These are phyloP conservation scores for Boletus semigastroideus DNA, from an alignment of 1,284 basidiomycete genomes.

Conservation along the genomic window DNA sequence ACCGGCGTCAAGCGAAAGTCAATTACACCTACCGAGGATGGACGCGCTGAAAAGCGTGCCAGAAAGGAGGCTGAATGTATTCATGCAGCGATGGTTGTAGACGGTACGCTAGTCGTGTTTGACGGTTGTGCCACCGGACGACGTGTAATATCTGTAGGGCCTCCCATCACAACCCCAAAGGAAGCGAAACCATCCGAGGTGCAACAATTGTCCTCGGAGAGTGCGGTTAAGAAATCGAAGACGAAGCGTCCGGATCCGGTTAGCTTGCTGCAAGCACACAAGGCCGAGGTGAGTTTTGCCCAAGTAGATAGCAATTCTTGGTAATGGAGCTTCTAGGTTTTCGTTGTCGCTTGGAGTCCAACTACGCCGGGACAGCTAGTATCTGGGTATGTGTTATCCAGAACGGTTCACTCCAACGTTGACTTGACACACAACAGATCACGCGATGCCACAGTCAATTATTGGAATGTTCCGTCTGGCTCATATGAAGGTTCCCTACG, in stretches of 20 bases:
- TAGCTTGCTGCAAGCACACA: conserved; percentile 55
- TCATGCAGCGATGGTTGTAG: conserved; percentile 34
- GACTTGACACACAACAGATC: conserved; percentile 46
- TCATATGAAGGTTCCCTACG: conserved; percentile 30
- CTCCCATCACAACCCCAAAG: conserved; percentile 19
- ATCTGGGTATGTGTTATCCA: conserved; percentile 56
- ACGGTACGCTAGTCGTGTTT: conserved; percentile 22
- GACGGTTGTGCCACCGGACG: background rate
- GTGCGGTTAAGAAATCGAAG: conserved; percentile 36
- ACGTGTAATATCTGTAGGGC: conserved; percentile 8
- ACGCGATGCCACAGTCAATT: conserved; percentile 71
- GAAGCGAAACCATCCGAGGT: conserved; percentile 24
- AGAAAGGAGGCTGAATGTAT: conserved; percentile 44
- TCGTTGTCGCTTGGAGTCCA: conserved; percentile 81
- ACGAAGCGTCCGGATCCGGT: conserved; percentile 43
- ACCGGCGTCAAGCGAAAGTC: conserved; percentile 48
- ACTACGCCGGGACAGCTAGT: conserved; percentile 59
- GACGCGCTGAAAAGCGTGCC: conserved; percentile 51
- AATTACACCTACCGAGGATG: conserved; percentile 41
- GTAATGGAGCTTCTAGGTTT: conserved; percentile 52
- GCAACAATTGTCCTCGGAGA: conserved; percentile 20
- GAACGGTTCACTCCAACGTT: background rate
- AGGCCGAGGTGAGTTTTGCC: conserved; percentile 52
- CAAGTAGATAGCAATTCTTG: background rate
- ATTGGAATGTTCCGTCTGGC: conserved; percentile 67